Base-by-base conservation (phyloP, 2,329 filamentous ascomycete genomes). In the Sclerotinia nivalis region DNA sequence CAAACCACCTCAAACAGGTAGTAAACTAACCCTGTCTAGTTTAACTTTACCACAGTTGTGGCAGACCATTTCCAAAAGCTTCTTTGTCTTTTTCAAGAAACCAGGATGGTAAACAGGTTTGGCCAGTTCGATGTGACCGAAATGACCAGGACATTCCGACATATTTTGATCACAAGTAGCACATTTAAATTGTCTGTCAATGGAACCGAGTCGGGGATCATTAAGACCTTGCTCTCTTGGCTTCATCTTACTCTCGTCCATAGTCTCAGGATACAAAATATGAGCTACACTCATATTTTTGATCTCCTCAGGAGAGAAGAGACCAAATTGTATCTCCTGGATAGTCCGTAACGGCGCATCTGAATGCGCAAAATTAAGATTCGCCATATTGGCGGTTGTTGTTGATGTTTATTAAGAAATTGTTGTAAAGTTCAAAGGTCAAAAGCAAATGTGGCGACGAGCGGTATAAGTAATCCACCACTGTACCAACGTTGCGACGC, bases 51-150 rank as follows among this genome's bases (percentile, higher is more conserved):
- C 95, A 86, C 96, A 99, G 82, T 96, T 97, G 84, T 97, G 94
- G 87, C 96, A 99, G 81, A 99, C 94, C 76, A 94, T 96, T 87
- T 99, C 96, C 81, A 99, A 86, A 77, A 99, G 89, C 86, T 98
- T 99, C 87, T 99, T 99, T 83, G 97, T 94, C 85, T 98, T 98
- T 81, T 93, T 96, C 84, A 99, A 91, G 83, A 97, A 99, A 78
- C 96, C 96, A 84, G 86, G 83, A 77, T 99, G 96, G 81, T 92
- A 99, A 76, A 99, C 96, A 69, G 96, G 96, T 79, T 93, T 94
- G 55, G 96, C 94, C 75, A 99, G 87, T 83, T 99, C 96, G 77
- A 99, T 99, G 82, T 99, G 96, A 74, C 96, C 96, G 80, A 99
- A 99, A 81, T 99, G 96, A 71, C 96, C 96, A 71, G 96, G 95